Percentiles rank a stretch among this genome's conserved stretches.
phyloP scores from a whole-genome alignment of 371 early-diverging fungal species.

The Saksenaea vasiformis region DNA sequence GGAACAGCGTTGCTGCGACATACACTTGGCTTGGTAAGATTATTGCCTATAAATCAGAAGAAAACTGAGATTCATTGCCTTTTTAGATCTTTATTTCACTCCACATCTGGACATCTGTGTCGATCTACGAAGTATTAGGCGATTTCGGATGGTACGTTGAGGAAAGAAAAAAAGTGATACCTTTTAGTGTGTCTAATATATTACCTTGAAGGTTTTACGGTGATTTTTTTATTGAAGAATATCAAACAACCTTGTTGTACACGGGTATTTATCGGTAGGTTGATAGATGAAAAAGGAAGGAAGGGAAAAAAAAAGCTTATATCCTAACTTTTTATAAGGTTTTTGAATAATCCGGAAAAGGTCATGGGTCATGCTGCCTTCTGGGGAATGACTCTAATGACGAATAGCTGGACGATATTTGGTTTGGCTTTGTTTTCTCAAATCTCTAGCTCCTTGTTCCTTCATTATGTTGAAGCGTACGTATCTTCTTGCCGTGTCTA shows the following conservation, averaged over 20 bases:
- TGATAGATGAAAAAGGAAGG: neutral
- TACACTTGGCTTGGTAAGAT: conserved; percentile 65
- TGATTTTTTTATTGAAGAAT: conserved; percentile 83
- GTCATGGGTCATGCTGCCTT: conserved; percentile 87
- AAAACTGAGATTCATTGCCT: too few relatives aligned
- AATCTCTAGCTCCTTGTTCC: conserved; percentile 73
- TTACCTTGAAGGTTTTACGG: conserved; percentile 61
- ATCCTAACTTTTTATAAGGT: conserved; percentile 32
- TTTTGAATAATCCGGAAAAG: conserved; percentile 89
- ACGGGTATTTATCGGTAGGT: conserved; percentile 82
- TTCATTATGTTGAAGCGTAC: conserved; percentile 76
- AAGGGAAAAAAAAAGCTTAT: neutral
- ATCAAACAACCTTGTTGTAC: conserved; percentile 65
- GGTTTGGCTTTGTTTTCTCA: conserved; percentile 83
- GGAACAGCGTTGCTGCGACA: conserved; percentile 75
- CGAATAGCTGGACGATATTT: conserved; percentile 76
- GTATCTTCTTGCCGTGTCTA: neutral
- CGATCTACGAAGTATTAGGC: conserved; percentile 87
- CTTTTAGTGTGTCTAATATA: neutral
- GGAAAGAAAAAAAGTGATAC: too few relatives aligned
- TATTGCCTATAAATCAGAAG: too few relatives aligned
- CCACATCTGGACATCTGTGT: conserved; percentile 84
- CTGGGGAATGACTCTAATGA: conserved; percentile 88
- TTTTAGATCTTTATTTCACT: conserved; percentile 69
- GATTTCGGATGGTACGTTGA: conserved; percentile 83